These are phyloP conservation scores for Trametopsis cervina DNA, from an alignment of 768 basidiomycete species.

Conservation along the genomic window DNA sequence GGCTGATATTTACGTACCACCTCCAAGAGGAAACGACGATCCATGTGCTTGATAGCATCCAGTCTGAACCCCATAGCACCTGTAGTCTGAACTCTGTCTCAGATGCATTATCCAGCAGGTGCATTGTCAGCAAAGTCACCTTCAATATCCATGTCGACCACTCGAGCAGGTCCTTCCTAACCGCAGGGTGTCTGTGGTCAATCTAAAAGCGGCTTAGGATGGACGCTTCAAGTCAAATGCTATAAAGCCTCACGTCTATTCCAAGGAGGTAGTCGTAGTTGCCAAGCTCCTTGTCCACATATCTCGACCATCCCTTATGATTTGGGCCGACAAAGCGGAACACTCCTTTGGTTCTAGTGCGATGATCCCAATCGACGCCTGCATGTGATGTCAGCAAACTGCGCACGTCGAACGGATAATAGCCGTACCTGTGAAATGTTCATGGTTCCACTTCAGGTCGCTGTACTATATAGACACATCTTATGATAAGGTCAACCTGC, in stretches of 20 bases:
- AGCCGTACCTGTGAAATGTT: conserved; percentile 67
- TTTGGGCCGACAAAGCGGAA: conserved; percentile 64
- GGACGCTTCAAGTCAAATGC: not conserved
- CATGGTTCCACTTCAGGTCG: conserved; percentile 60
- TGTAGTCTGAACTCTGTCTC: conserved; percentile 41
- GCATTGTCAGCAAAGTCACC: conserved; percentile 20
- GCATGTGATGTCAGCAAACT: not conserved
- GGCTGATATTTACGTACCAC: conserved; percentile 70
- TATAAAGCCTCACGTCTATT: conserved; percentile 42
- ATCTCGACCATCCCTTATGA: conserved; percentile 74
- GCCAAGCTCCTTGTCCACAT: conserved; percentile 79
- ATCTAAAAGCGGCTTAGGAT: conserved; percentile 39
- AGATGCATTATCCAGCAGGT: not conserved
- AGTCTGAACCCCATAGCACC: conserved; percentile 72
- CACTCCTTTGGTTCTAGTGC: conserved; percentile 52
- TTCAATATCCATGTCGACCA: conserved; percentile 81
- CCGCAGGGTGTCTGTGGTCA: conserved; percentile 77
- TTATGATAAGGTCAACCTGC: not conserved
- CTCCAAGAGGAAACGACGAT: conserved; percentile 56
- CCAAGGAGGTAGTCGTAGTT: conserved; percentile 86
- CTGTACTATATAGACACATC: conserved; percentile 48
- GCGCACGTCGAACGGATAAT: not conserved
- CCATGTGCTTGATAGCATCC: conserved; percentile 90
- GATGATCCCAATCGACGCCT: conserved; percentile 85
- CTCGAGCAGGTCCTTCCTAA: conserved; percentile 60